Evolutionary conservation across 2,329 filamentous ascomycete genomes (phyloP).

Genomic region (Nigrospora sphaerica): DNA sequence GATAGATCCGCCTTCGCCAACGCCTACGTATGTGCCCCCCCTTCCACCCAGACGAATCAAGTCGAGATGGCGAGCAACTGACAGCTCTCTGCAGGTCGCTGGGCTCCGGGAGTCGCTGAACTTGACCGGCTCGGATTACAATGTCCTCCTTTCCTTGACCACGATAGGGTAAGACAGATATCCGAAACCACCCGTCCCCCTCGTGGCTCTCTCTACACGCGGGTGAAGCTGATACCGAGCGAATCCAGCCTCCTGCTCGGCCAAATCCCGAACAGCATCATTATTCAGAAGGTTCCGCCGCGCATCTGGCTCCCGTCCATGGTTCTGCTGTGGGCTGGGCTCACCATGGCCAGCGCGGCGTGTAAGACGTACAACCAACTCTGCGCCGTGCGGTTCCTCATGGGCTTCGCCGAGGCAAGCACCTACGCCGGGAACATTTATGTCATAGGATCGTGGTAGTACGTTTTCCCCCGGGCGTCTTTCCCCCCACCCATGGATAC

Average conservation of each 20-base stretch:
- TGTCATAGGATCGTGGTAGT: constrained; percentile 1
- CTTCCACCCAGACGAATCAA: no score
- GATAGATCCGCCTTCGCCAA: constrained; percentile 35
- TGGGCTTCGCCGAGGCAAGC: constrained; percentile 37
- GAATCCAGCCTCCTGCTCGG: constrained; percentile 17
- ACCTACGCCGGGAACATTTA: constrained; percentile 25
- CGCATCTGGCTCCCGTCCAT: constrained; percentile 39
- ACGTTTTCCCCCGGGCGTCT: background rate
- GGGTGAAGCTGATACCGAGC: background rate
- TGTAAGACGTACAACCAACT: constrained; percentile 19
- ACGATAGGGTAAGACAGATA: constrained; percentile 16
- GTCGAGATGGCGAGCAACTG: background rate
- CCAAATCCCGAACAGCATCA: constrained; percentile 34
- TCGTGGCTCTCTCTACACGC: no score
- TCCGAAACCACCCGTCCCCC: background rate
- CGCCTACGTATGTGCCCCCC: constrained; percentile 23
- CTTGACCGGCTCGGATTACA: constrained; percentile 30
- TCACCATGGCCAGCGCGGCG: constrained; percentile 28
- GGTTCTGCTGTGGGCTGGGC: constrained; percentile 37
- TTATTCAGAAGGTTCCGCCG: constrained; percentile 38
- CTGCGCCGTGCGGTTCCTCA: constrained; percentile 33
- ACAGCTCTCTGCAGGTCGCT: constrained; percentile 12
- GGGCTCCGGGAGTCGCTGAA: constrained; percentile 29
- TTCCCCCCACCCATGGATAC: no score
- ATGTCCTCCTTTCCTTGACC: constrained; percentile 25